Base-by-base conservation (phyloP, 2,329 filamentous ascomycete species). In the Nothophoma quercina region DNA sequence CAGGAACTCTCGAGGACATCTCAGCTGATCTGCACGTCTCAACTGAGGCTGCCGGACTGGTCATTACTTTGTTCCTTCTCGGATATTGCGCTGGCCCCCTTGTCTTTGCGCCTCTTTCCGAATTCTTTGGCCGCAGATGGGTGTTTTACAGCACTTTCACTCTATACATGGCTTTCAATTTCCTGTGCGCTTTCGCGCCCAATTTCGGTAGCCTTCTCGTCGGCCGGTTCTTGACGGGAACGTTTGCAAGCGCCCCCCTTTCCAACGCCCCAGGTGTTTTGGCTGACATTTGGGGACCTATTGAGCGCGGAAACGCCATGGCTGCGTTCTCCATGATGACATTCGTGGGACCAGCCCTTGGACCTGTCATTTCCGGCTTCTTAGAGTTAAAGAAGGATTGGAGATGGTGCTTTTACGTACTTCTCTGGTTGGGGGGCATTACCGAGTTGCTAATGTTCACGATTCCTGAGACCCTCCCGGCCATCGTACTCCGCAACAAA, bases 81-180 rank as follows among this genome's bases (percentile, higher is more conserved):
- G 86, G 85, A 6, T 89, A 88, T 64, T 82, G 87, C 16, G 78
- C 81, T 2, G 85, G 85, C 0, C 84, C 84, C 0, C 70, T 88
- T 7, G 70, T 88, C 10, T 88, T 86, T 78, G 87, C 85, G 0
- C 88, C 87, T 0, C 67, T 89, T 3, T 87, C 83, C 34, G 87
- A 90, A 66, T 85, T 88, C 53, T 83, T 82, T 51, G 86, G 87
- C 7, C 78, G 86, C 12, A 75, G 81, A 53, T 75, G 73, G 58
- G 77, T 85, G 38, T 82, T 84, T 58, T 79, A 82, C 64, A 59
- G 65, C 40, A 72, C 72, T 6, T 78, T 74, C 45, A 55, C 59
- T 3, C 29, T 57, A 12, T 78, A 79, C 54, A 67, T 79, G 38
- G 77, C 76, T 0, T 83, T 84, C 63, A 68, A 77, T 30, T 84